Percentiles rank a stretch among this genome's conserved stretches.
These are phyloP conservation scores for Voacanga thouarsii DNA, from an alignment of 257 asterid genomes.

Conservation along the genomic window DNA sequence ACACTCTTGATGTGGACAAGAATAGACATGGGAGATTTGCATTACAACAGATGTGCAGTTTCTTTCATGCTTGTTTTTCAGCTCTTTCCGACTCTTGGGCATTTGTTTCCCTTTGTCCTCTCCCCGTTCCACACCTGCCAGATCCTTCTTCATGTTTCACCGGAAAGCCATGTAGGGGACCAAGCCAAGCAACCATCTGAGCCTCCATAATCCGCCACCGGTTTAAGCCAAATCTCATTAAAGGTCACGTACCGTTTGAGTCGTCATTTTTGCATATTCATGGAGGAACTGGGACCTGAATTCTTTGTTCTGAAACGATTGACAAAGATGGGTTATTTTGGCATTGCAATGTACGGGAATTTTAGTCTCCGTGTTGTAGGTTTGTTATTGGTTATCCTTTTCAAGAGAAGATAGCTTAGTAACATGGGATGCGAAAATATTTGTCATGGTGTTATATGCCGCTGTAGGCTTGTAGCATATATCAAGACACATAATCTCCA, in stretches of 20 bases:
- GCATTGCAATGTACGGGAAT: neutral
- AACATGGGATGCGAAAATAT: neutral
- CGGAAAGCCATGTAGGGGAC: neutral
- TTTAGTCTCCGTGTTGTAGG: neutral
- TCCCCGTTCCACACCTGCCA: neutral
- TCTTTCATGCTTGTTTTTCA: neutral
- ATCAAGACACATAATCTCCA: no score
- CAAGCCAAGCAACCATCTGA: neutral
- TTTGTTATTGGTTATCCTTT: neutral
- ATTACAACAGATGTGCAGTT: neutral
- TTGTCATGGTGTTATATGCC: neutral
- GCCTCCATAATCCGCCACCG: neutral
- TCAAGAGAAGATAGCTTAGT: neutral
- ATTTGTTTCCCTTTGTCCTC: neutral
- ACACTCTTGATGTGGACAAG: neutral
- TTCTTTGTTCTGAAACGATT: slow-evolving; percentile 1
- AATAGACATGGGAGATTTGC: neutral
- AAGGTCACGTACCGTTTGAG: neutral
- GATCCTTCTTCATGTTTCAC: neutral
- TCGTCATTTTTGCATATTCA: neutral
- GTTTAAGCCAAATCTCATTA: neutral
- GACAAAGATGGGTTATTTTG: slow-evolving; percentile 1
- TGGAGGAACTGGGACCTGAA: neutral
- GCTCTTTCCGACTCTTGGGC: neutral
- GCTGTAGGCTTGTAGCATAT: neutral